These are phyloP conservation scores for Verbena officinalis DNA, from an alignment of 257 asterid genomes.

Conservation along the genomic window DNA sequence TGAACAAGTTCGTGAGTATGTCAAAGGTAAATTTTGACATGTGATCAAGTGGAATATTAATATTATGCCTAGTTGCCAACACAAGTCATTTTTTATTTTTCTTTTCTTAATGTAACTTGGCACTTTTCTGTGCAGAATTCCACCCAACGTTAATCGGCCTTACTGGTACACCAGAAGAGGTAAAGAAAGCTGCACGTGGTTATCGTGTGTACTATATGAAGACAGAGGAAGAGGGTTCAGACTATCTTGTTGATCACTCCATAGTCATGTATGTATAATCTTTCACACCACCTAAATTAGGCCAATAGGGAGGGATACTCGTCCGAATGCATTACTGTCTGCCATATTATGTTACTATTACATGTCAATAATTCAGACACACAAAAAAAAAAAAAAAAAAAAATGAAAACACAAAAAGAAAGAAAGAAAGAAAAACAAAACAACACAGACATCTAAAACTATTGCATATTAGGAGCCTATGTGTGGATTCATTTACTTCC, in stretches of 20 bases:
- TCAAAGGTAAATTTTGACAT: slow-evolving; percentile 60
- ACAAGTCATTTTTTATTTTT: background rate
- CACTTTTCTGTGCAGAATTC: slow-evolving; percentile 55
- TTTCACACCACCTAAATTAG: slow-evolving; percentile 9
- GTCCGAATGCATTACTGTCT: slow-evolving; percentile 6
- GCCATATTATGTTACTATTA: no score
- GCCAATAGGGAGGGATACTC: background rate
- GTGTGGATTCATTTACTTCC: background rate
- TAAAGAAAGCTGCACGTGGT: slow-evolving; percentile 86
- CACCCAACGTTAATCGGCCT: slow-evolving; percentile 90
- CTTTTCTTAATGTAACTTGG: slow-evolving; percentile 14
- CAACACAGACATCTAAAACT: background rate
- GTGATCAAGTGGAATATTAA: slow-evolving; percentile 12
- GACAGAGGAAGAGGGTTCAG: slow-evolving; percentile 94
- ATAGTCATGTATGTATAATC: slow-evolving; percentile 75
- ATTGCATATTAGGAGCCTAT: slow-evolving; percentile 4
- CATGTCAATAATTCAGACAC: no score
- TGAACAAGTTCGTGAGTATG: slow-evolving; percentile 87
- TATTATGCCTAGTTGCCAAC: slow-evolving; percentile 1
- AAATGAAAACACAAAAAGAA: no score
- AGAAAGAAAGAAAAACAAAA: no score
- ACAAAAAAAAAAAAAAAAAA: no score
- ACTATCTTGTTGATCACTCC: slow-evolving; percentile 96
- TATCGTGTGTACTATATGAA: slow-evolving; percentile 96
- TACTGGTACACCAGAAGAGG: slow-evolving; percentile 74